A percentile compares a stretch with the other conserved stretches of the same genome.
phyloP scores from a whole-genome alignment of 1,139 yeast genomes.

The Saccharomycopsis phalli region DNA sequence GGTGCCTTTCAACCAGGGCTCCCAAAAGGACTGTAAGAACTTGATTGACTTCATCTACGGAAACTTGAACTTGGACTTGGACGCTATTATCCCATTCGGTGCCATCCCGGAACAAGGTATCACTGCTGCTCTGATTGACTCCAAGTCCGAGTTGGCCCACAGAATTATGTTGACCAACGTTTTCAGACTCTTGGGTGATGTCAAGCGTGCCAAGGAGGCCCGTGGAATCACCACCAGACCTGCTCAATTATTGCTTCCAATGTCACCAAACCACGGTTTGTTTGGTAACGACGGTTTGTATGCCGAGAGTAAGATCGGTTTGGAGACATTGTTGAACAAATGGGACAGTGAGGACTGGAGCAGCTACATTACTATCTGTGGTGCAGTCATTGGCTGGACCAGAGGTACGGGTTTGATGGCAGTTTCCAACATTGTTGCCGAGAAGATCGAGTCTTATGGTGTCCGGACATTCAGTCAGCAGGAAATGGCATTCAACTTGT shows the following conservation, averaged over 20 bases:
- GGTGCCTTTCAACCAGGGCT: slow-evolving; percentile 98
- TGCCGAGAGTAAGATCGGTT: slow-evolving; percentile 91
- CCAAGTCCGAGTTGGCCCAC: slow-evolving; percentile 95
- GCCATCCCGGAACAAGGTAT: slow-evolving; percentile 98
- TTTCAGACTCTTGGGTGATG: slow-evolving; percentile 83
- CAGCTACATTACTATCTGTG: slow-evolving; percentile 87
- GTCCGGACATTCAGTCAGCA: slow-evolving; percentile 97
- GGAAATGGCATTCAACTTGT: slow-evolving; percentile 97
- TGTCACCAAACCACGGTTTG: slow-evolving; percentile 98
- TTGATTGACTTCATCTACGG: slow-evolving; percentile 80
- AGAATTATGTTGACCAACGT: slow-evolving; percentile 96
- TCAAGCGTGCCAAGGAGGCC: slow-evolving; percentile 70
- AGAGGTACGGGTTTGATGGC: slow-evolving; percentile 99
- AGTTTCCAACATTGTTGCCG: slow-evolving; percentile 94
- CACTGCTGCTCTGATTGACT: slow-evolving; percentile 86
- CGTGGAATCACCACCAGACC: slow-evolving; percentile 88
- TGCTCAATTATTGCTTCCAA: slow-evolving; percentile 92
- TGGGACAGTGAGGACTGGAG: slow-evolving; percentile 99
- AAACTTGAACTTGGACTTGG: slow-evolving; percentile 76
- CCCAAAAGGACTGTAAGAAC: slow-evolving; percentile 85
- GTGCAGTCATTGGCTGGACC: slow-evolving; percentile 99
- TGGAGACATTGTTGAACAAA: slow-evolving; percentile 95
- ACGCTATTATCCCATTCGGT: slow-evolving; percentile 92
- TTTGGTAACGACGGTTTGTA: slow-evolving; percentile 97
- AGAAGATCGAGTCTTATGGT: slow-evolving; percentile 91